phyloP scores from a whole-genome alignment of 345 rosid species.

The Excoecaria cochinchinensis region DNA sequence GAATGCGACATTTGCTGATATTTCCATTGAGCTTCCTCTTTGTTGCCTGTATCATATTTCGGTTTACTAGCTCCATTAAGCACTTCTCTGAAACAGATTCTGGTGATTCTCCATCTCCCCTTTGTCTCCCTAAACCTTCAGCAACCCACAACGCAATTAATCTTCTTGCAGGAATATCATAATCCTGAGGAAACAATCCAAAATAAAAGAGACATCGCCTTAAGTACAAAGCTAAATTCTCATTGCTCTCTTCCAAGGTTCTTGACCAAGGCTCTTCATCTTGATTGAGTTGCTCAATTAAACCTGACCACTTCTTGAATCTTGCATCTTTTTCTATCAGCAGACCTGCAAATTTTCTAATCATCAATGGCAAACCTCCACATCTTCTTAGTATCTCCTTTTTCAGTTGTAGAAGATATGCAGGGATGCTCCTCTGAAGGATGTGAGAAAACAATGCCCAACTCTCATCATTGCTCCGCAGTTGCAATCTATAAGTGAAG shows the following conservation, averaged over 20 bases:
- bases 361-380: conserved; percentile 2
- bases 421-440: conserved; percentile 11
- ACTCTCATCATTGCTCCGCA: conserved; percentile 21
- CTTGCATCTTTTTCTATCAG: conserved; percentile 17
- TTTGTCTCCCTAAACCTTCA: neutral
- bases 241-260: conserved; percentile 18
- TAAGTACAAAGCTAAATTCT: conserved; percentile 18
- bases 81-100: conserved; percentile 18
- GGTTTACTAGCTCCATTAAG: conserved; percentile 18
- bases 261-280: conserved; percentile 2
- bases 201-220: conserved; percentile 16
- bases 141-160: conserved; percentile 5
- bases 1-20: neutral
- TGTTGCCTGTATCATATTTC: neutral
- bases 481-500: conserved; percentile 4
- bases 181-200: conserved; percentile 24
- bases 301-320: conserved; percentile 13
- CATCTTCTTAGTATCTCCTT: conserved; percentile 21
- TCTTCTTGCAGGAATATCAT: conserved; percentile 19
- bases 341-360: conserved; percentile 6
- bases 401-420: conserved; percentile 9
- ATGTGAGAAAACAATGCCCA: conserved; percentile 15
- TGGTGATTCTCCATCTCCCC: conserved; percentile 10
- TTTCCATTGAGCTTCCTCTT: neutral
- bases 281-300: conserved; percentile 1